Evolutionary conservation across 176 grass and related monocot species (phyloP).

Genomic region (Thinopyrum elongatum): DNA sequence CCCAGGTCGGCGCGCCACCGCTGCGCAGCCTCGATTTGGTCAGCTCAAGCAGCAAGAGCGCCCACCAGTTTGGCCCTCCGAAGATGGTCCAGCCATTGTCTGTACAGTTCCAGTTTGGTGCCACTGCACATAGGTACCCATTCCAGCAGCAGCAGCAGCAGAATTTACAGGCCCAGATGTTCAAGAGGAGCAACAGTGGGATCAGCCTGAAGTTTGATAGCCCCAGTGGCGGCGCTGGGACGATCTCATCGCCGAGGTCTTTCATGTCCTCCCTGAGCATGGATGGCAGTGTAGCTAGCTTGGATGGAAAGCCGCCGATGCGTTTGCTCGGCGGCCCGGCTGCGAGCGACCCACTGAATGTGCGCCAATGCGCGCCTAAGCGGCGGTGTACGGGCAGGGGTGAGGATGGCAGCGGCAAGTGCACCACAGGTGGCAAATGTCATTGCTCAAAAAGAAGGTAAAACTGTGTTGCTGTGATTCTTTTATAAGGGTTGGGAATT

Average conservation of each 20-base stretch:
- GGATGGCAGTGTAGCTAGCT: constrained; percentile 65
- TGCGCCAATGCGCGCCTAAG: constrained; percentile 34
- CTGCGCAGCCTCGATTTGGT: constrained; percentile 24
- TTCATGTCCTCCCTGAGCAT: constrained; percentile 83
- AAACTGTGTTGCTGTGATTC: background rate
- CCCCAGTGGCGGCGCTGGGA: constrained; percentile 33
- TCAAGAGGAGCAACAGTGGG: constrained; percentile 58
- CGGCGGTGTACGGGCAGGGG: constrained; percentile 53
- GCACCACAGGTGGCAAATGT: constrained; percentile 56
- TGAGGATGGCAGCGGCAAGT: constrained; percentile 71
- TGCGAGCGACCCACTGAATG: constrained; percentile 45
- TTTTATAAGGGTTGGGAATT: constrained; percentile 1
- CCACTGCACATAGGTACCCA: constrained; percentile 41
- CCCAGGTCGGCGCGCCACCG: background rate
- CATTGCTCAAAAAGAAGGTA: constrained; percentile 97
- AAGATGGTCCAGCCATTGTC: constrained; percentile 50
- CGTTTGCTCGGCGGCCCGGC: constrained; percentile 53
- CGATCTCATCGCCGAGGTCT: constrained; percentile 55
- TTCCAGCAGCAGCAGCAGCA: constrained; percentile 75
- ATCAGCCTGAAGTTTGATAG: constrained; percentile 75
- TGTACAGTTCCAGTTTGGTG: constrained; percentile 49
- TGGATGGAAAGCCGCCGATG: constrained; percentile 66
- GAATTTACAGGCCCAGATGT: constrained; percentile 75
- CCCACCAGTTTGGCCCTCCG: constrained; percentile 24
- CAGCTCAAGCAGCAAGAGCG: constrained; percentile 25